Conservation (phyloP, 768 basidiomycete genomes). For the Cystobasidium onofrii region DNA sequence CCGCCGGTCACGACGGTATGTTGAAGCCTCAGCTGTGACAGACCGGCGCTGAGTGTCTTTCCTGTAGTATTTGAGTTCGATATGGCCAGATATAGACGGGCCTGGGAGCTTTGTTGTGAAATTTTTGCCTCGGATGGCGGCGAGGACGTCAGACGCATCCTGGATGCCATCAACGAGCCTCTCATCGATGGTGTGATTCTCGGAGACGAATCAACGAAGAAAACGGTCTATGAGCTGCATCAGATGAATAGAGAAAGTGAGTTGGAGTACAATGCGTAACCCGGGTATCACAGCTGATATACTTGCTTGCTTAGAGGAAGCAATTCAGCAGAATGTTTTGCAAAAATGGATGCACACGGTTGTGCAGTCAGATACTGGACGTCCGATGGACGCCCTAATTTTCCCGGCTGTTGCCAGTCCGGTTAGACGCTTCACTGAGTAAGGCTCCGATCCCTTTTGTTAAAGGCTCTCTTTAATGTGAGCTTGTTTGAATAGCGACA, state of each 20-base stretch:
- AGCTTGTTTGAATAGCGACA: not conserved
- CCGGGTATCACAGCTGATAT: not conserved
- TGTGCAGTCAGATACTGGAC: not conserved
- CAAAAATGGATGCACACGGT: constrained; percentile 6
- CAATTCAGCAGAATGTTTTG: constrained; percentile 22
- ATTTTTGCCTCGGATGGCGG: constrained; percentile 15
- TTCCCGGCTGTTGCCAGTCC: constrained; percentile 11
- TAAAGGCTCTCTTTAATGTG: not conserved
- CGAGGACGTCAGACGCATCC: constrained; percentile 4
- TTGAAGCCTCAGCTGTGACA: not conserved
- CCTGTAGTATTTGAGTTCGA: constrained; percentile 34
- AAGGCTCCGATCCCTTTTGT: not conserved
- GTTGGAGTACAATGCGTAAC: not conserved
- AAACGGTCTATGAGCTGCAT: constrained; percentile 26
- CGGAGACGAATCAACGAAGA: not conserved
- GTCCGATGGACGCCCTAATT: constrained; percentile 31
- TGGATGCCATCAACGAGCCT: not conserved
- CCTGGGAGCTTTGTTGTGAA: not conserved
- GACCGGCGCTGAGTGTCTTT: not conserved
- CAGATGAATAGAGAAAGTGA: constrained; percentile 32
- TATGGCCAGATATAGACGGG: not conserved
- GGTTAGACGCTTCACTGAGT: not conserved
- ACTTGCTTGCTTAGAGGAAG: not conserved
- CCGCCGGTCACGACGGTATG: constrained; percentile 28
- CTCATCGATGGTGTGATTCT: not conserved